Evolutionary conservation across 139 green algal species (phyloP).

Genomic region (Zygnema circumcarinatum): DNA sequence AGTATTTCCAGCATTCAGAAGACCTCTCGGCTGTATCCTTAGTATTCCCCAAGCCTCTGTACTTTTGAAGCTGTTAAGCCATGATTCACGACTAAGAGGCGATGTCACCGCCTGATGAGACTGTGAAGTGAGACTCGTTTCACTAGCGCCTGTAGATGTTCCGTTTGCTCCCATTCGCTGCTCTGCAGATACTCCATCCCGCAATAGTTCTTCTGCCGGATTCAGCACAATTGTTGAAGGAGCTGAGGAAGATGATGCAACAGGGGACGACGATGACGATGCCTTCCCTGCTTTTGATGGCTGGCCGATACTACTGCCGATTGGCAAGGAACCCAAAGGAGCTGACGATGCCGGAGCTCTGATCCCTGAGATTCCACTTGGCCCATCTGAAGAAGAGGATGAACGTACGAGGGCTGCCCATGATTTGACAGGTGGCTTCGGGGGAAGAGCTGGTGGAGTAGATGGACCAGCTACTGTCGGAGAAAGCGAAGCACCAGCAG

Average conservation of each 20-base stretch:
- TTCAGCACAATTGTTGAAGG: neutral
- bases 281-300: neutral
- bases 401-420: constrained; percentile 18
- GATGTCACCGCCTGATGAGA: neutral
- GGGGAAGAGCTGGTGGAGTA: neutral
- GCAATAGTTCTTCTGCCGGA: neutral
- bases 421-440: neutral
- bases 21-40: constrained; percentile 9
- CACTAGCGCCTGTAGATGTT: neutral
- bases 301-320: neutral
- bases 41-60: neutral
- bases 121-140: neutral
- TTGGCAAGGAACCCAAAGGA: too few species aligned
- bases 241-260: neutral
- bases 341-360: neutral
- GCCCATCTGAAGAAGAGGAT: neutral
- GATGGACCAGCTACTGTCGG: neutral
- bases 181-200: neutral
- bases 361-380: neutral
- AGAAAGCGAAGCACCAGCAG: neutral
- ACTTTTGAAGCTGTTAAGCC: constrained; percentile 1
- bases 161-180: neutral
- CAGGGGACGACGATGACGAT: neutral
- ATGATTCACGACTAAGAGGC: neutral
- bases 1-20: constrained; percentile 58